Evolutionary conservation across 495 filamentous ascomycete genomes (phyloP).

Genomic region (Chaetomium fimeti): DNA sequence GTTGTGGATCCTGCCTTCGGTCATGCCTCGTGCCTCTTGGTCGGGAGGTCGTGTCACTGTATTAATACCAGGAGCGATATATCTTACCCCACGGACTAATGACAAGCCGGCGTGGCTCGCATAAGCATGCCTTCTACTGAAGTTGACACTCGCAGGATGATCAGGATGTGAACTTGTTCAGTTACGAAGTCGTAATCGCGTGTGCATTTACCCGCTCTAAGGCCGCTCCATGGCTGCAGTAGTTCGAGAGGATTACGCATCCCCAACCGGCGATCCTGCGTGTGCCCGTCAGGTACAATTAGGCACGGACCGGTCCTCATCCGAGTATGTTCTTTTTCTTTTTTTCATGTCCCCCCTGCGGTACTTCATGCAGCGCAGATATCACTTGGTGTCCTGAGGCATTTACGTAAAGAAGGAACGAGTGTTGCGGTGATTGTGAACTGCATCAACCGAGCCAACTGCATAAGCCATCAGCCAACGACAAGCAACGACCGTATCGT

Average conservation of each 20-base stretch:
- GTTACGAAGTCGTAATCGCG: not conserved
- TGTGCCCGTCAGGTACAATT: not conserved
- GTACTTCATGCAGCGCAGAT: not conserved
- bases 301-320: not conserved
- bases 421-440: not conserved
- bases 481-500: not conserved
- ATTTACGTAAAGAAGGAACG: not conserved
- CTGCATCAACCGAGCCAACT: conserved; percentile 3
- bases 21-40: too few species aligned
- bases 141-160: too few species aligned
- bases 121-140: too few species aligned
- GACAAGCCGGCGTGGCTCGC: too few species aligned
- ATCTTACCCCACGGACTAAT: too few species aligned
- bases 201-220: not conserved
- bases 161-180: too few species aligned
- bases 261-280: not conserved
- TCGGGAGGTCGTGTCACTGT: too few species aligned
- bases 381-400: not conserved
- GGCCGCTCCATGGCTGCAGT: not conserved
- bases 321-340: not conserved
- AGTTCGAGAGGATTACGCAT: not conserved
- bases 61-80: too few species aligned
- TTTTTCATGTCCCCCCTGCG: not conserved
- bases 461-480: not conserved
- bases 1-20: not conserved